Evolutionary conservation across 2,329 filamentous ascomycete species (phyloP).

Genomic region (Mollisia scopiformis): DNA sequence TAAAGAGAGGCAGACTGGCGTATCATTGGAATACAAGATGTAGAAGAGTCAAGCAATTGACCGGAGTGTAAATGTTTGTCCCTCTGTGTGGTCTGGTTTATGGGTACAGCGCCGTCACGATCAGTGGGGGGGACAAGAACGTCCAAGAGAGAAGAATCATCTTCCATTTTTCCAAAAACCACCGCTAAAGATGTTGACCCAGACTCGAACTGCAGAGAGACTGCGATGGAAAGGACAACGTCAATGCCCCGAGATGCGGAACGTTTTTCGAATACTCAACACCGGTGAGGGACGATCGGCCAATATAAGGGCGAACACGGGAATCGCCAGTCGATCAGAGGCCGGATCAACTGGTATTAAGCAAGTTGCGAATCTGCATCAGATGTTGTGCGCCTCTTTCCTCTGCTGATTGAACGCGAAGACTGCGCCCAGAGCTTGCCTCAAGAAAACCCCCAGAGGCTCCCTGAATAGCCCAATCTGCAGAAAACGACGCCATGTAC

Average conservation of each 20-base stretch:
- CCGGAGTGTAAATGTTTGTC: neutral
- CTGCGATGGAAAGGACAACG: neutral
- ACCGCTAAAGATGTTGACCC: neutral
- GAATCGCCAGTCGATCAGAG: neutral
- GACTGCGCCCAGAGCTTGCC: conserved; percentile 6
- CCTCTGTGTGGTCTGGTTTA: neutral
- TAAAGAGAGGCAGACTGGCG: neutral
- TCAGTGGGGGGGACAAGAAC: neutral
- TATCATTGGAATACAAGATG: neutral
- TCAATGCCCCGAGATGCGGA: neutral
- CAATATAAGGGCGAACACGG: neutral
- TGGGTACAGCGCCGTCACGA: neutral
- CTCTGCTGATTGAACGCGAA: conserved; percentile 23
- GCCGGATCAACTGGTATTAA: conserved; percentile 30
- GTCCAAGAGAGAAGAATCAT: neutral
- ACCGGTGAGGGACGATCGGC: neutral
- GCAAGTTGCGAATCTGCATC: conserved; percentile 37
- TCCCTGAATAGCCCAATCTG: conserved; percentile 30
- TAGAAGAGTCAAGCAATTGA: neutral
- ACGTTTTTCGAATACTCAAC: neutral
- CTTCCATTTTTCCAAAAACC: neutral
- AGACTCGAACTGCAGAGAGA: neutral
- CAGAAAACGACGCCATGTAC: conserved; percentile 33
- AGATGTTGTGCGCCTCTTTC: conserved; percentile 32
- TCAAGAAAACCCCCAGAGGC: conserved; percentile 27